Conservation (phyloP, 1,139 yeast species). For the Tardiomyces depauwii region DNA sequence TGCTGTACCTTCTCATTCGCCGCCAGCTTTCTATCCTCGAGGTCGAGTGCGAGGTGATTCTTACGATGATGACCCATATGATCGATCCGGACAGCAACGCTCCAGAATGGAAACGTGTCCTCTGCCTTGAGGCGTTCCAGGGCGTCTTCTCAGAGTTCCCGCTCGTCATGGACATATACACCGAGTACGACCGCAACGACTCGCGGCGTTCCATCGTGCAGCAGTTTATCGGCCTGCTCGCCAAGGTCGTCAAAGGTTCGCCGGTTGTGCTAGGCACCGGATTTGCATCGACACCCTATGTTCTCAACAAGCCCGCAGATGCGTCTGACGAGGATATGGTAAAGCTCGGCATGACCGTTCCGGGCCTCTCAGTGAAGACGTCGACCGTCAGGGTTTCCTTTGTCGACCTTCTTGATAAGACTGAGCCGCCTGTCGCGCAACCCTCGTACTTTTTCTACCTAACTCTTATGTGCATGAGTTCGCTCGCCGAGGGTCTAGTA, state of each 20-base stretch:
- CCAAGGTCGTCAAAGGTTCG: constrained; percentile 14
- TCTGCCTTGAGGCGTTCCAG: constrained; percentile 62
- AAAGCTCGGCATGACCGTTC: constrained; percentile 3
- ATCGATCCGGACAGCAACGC: constrained; percentile 37
- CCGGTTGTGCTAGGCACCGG: constrained; percentile 13
- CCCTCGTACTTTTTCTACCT: constrained; percentile 52
- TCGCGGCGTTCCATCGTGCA: constrained; percentile 52
- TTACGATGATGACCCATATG: constrained; percentile 62
- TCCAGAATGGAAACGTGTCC: constrained; percentile 58
- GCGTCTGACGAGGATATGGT: constrained; percentile 4
- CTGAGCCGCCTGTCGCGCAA: constrained; percentile 56
- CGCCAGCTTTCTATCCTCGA: constrained; percentile 51
- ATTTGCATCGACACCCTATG: constrained; percentile 6
- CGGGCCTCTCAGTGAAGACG: constrained; percentile 17
- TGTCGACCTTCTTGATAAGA: constrained; percentile 68
- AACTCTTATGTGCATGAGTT: constrained; percentile 41
- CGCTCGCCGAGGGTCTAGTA: constrained; percentile 61
- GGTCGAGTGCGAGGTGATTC: constrained; percentile 70
- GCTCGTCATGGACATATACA: constrained; percentile 41
- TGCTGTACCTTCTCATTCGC: constrained; percentile 48
- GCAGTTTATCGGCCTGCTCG: constrained; percentile 42
- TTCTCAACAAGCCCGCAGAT: neutral
- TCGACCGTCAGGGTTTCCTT: constrained; percentile 43
- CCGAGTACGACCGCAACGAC: constrained; percentile 46
- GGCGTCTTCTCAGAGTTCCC: constrained; percentile 47